phyloP scores from a whole-genome alignment of 1,284 basidiomycete genomes.

The Heliocybe sulcata region DNA sequence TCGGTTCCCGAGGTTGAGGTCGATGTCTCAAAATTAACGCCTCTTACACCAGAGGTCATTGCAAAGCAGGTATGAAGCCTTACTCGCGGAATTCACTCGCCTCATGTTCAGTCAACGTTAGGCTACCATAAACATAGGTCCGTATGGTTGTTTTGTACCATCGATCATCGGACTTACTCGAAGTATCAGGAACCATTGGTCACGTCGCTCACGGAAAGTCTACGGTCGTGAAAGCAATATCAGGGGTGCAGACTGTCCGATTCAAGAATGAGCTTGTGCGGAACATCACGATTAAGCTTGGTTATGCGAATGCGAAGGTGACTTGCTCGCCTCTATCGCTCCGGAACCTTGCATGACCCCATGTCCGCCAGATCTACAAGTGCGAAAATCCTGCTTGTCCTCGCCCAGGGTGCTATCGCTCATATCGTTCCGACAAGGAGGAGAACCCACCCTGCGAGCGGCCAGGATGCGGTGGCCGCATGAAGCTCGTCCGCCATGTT shows the following conservation, averaged over 20 bases:
- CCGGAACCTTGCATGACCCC: neutral
- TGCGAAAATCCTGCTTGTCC: slow-evolving; percentile 93
- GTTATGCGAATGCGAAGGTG: slow-evolving; percentile 97
- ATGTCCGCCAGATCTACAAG: slow-evolving; percentile 82
- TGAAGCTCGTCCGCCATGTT: slow-evolving; percentile 91
- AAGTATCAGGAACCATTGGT: slow-evolving; percentile 75
- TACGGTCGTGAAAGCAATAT: slow-evolving; percentile 98
- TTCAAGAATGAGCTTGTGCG: slow-evolving; percentile 99
- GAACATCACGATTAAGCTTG: slow-evolving; percentile 99
- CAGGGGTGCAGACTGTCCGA: slow-evolving; percentile 97
- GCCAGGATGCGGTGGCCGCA: slow-evolving; percentile 83
- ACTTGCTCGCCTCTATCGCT: slow-evolving; percentile 15
- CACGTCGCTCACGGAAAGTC: slow-evolving; percentile 99
- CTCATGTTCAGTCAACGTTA: slow-evolving; percentile 19
- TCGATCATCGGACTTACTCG: slow-evolving; percentile 11
- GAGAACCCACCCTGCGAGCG: slow-evolving; percentile 90
- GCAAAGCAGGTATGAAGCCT: slow-evolving; percentile 76
- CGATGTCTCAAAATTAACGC: slow-evolving; percentile 78
- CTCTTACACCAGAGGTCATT: slow-evolving; percentile 94
- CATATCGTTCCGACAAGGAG: slow-evolving; percentile 93
- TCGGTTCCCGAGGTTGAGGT: slow-evolving; percentile 58
- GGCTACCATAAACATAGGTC: slow-evolving; percentile 85
- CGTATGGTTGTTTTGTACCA: slow-evolving; percentile 11
- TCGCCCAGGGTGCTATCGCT: slow-evolving; percentile 89
- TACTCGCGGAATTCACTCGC: slow-evolving; percentile 1